Evolutionary conservation across 75 land plant genomes (phyloP).

Genomic region (Cunninghamia lanceolata): DNA sequence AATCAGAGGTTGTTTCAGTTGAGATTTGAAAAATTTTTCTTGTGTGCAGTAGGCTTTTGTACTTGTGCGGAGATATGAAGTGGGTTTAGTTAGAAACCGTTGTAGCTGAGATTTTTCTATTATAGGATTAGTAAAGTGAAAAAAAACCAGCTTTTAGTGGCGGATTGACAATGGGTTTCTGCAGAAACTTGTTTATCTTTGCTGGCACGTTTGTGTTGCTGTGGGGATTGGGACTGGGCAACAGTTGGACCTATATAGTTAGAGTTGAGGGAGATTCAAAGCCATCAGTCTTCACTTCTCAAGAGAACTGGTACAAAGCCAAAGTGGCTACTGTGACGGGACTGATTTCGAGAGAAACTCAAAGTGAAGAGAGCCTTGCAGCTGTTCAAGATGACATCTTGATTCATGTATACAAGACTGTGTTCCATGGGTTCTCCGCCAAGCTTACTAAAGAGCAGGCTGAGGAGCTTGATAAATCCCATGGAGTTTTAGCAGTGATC

Average conservation of each 20-base stretch:
- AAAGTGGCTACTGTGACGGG: constrained; percentile 19
- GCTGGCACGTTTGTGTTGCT: neutral
- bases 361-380: neutral
- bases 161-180: neutral
- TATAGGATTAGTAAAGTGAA: too few species aligned
- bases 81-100: neutral
- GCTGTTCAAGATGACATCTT: constrained; percentile 23
- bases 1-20: neutral
- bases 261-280: constrained; percentile 45
- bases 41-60: neutral
- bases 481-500: constrained; percentile 55
- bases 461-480: constrained; percentile 26
- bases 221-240: neutral
- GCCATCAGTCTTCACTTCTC: constrained; percentile 66
- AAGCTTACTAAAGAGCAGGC: constrained; percentile 36
- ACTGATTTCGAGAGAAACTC: constrained; percentile 15
- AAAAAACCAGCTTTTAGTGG: neutral
- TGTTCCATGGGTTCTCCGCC: constrained; percentile 87
- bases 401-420: constrained; percentile 60
- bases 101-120: too few species aligned
- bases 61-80: neutral
- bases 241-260: constrained; percentile 45
- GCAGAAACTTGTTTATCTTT: neutral
- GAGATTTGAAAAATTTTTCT: neutral
- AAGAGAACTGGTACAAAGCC: constrained; percentile 61